These are phyloP conservation scores for Thraustochytrium sp. DNA, from an alignment of 352 stramenopile species.

Conservation along the genomic window DNA sequence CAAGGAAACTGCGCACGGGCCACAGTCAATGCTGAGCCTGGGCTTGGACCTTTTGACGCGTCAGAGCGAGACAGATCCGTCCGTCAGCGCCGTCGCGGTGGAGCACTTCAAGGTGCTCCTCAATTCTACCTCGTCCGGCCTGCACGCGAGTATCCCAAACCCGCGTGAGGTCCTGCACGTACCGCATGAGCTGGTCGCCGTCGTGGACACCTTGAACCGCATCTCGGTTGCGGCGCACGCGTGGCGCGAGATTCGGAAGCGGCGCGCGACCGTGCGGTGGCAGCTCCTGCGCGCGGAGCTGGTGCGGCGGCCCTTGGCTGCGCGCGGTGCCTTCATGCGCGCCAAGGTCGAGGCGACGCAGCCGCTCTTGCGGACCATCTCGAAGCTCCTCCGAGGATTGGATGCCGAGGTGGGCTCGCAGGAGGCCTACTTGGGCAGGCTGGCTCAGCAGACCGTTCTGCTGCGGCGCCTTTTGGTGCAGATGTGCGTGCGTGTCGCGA, in stretches of 20 bases:
- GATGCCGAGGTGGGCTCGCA: no score
- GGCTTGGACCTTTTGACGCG: neutral
- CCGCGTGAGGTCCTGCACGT: neutral
- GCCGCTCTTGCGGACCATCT: neutral
- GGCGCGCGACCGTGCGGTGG: neutral
- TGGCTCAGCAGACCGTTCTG: neutral
- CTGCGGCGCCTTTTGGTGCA: neutral
- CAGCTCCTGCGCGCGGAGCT: neutral
- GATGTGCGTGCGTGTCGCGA: neutral
- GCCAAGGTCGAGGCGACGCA: neutral
- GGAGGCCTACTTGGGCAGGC: no score
- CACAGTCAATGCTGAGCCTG: neutral
- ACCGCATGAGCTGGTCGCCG: neutral
- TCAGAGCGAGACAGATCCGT: neutral
- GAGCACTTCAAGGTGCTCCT: neutral
- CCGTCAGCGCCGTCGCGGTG: neutral
- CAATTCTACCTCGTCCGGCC: neutral
- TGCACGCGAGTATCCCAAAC: neutral
- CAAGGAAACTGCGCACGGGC: neutral
- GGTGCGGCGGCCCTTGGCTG: neutral
- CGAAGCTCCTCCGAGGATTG: no score
- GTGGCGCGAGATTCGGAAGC: neutral
- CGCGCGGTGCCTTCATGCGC: neutral
- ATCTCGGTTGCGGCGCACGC: neutral
- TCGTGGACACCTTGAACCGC: neutral